Evolutionary conservation across 176 grass and related monocot genomes (phyloP).

Genomic region (Melocanna baccifera): DNA sequence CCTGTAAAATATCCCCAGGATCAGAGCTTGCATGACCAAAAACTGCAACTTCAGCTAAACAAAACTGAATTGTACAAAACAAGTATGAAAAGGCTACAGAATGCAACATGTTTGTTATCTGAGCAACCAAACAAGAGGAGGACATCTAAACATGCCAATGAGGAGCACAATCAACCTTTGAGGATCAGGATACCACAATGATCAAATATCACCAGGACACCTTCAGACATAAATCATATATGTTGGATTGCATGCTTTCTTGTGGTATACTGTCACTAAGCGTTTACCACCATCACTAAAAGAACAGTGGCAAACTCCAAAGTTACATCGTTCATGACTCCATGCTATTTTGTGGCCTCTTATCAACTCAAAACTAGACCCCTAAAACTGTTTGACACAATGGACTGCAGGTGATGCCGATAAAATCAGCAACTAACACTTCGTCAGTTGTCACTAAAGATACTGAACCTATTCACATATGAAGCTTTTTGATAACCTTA

Average conservation of each 20-base stretch:
- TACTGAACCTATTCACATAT: neutral
- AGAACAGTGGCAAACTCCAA: neutral
- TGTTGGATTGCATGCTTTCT: neutral
- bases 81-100: neutral
- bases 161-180: neutral
- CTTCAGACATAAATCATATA: neutral
- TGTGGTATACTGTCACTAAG: too few relatives aligned
- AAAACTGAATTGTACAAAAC: neutral
- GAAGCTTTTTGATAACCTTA: neutral
- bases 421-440: neutral
- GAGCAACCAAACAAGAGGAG: neutral
- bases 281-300: neutral
- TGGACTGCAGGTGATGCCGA: neutral
- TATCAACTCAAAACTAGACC: neutral
- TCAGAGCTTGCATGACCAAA: neutral
- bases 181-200: neutral
- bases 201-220: neutral
- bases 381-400: neutral
- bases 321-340: neutral
- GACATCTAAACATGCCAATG: neutral
- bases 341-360: neutral
- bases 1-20: constrained; percentile 31
- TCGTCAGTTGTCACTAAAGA: neutral
- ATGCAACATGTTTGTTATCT: neutral
- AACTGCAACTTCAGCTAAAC: neutral